Base-by-base conservation (phyloP, 2,329 filamentous ascomycete genomes). In the Beauveria caledonica region DNA sequence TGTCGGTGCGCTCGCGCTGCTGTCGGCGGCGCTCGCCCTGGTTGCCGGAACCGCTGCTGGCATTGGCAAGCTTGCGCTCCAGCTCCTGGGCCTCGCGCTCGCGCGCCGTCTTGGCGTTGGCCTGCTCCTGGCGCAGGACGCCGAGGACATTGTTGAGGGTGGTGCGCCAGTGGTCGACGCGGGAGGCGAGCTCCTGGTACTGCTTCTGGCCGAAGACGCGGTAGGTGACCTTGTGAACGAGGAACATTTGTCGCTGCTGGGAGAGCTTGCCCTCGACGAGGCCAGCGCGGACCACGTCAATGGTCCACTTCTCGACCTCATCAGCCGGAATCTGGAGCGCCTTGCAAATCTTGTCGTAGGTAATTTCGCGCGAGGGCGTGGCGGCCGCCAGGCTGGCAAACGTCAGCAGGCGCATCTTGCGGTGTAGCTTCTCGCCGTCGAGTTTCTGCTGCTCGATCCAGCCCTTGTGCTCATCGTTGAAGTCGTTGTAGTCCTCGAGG, bases 291-390 rank as follows among this genome's bases (percentile, higher is more conserved):
- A 99, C 97, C 67, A 95, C 92, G 74, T 99, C 94, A 70, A 99
- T 99, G 66, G 95, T 91, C 94, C 94, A 99, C 83, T 93, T 89
- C 82, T 99, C 94, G 46, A 97, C 91, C 64, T 97, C 91, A 65
- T 89, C 86, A 51, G 78, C 72, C 50, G 90, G 86, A 60, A 99
- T 86, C 75, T 94, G 88, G 51, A 99, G 85, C 6, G 91, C 88
- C 71, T 88, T 88, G 65, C 89, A 85, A 71, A 99, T 97, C 70
- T 84, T 84, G 66, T 82, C 81, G 77, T 99, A 99, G 63, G 93
- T 88, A 58, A 99, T 88, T 70, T 94, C 91, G 70, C 93, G 89
- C 69, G 86, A 90, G 63, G 89, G 87, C 23, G 88, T 88, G 66
- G 88, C 86, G 42, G 93, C 91, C 21, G 93, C 92, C 65, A 97